Evolutionary conservation across 2,329 filamentous ascomycete genomes (phyloP), one percentile per base, ranked within the genome.

Genomic region (Helicocarpus griseus): DNA sequence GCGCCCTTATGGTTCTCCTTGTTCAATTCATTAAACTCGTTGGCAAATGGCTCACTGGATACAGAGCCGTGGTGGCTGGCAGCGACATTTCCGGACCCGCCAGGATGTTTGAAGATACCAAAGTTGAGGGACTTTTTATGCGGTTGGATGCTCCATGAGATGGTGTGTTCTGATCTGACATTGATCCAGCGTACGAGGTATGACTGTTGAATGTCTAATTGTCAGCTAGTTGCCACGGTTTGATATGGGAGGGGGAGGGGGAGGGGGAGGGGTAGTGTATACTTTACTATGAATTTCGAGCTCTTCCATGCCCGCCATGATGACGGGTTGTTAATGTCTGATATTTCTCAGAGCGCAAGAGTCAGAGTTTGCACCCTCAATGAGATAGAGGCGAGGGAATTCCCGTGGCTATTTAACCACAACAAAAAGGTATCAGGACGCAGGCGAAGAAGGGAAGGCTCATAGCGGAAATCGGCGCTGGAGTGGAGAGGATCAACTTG

Each of bases 121-220:
- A 98, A 95, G 73, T 97, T 96, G 70, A 98, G 86, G 53, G 91
- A 96, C 73, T 96, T 97, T 75, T 95, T 97, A 69, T 97, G 89
- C 40, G 93, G 93, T 66, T 97, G 90, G 36, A 98, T 82, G 64
- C 89, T 96, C 93, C 93, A 98, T 14, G 90, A 95, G 61, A 98
- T 89, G 48, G 90, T 95, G 69, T 95, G 85, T 50, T 86, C 86
- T 57, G 89, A 84, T 51, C 89, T 84, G 60, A 96, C 91, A 66
- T 89, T 86, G 60, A 96, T 87, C 91, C 93, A 98, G 65, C 93
- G 89, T 52, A 98, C 88, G 61, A 98, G 89, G 73, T 98, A 98
- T 57, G 89, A 95, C 93, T 97, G 60, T 56, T 44, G 40, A 33
- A 48, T 56, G 60, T 59, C 58, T 55, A 49, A 61, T 54, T 63